Evolutionary conservation across 2,329 filamentous ascomycete species (phyloP), one percentile per base, ranked within the genome.

Genomic region (Talaromyces sp.): DNA sequence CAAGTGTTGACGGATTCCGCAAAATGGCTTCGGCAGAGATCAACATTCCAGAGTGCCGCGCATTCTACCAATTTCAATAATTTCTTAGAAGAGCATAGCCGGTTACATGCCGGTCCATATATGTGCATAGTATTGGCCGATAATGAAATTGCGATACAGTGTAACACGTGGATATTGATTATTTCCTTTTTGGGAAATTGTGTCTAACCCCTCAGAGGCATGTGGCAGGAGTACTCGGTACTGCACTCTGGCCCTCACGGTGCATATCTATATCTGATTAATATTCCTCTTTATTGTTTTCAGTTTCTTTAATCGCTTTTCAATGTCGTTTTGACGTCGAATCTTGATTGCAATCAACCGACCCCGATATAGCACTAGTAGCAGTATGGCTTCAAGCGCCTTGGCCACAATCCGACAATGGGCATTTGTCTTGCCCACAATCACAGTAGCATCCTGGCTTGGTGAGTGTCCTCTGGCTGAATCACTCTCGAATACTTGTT

Each of bases 381-480:
- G 25, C 25, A 53, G 49, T 28, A 53, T 30, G 49, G 17, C 27
- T 22, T 53, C 25, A 17, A 52, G 19, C 49, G 22, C 22, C 19
- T 19, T 22, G 33, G 33, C 36, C 44, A 19, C 17, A 13, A 25
- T 62, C 28, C 11, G 32, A 28, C 52, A 36, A n/a, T 59, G 56
- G 39, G 57, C 52, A 8, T 47, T 62, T 56, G 49, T 62, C 8
- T 19, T 62, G 13, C 60, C 60, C 4, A 53, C 44, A 27, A 62
- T 59, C 19, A 53, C 60, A 44, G 60, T 62, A 22, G 42, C 44
- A 30, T 59, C 57, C 19, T 62, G 60, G 60, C 51, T 62, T 3
- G 56, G 60, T 62, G 47, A 36, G 52, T 55, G 11, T n/a, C n/a
- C 10, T n/a, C 15, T 36, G 4, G 27, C 27, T 10, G 15, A 2